These are phyloP conservation scores for Oryza australiensis DNA, from an alignment of 176 grass and related monocot genomes.

Conservation along the genomic window DNA sequence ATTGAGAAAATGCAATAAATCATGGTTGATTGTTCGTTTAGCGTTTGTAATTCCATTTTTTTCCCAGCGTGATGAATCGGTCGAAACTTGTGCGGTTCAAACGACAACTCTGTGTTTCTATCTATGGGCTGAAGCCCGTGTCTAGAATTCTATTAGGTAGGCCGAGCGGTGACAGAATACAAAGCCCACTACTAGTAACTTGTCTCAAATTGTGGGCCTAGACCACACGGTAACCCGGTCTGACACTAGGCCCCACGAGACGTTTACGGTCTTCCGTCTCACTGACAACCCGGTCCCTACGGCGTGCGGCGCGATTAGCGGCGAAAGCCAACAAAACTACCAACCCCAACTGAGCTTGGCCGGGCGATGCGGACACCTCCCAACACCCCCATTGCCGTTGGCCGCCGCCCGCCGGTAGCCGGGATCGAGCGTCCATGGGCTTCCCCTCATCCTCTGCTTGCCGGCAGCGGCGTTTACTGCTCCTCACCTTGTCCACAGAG, in stretches of 20 bases:
- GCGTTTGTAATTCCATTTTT: background rate
- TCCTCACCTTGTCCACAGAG: background rate
- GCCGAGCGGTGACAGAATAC: background rate
- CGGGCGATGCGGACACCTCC: background rate
- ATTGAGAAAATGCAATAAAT: background rate
- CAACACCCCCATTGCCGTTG: background rate
- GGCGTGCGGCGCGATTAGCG: background rate
- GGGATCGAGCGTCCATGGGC: background rate
- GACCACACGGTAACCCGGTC: background rate
- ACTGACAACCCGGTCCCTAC: background rate
- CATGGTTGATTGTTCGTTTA: background rate
- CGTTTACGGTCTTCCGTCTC: background rate
- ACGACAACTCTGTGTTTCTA: no score
- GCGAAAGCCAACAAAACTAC: background rate
- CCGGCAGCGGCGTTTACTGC: slow-evolving; percentile 12
- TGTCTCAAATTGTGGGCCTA: no score
- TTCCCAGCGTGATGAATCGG: background rate
- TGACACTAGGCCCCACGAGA: background rate
- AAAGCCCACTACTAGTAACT: background rate
- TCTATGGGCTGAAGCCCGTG: no score
- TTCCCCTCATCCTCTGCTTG: background rate
- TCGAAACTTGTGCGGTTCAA: no score
- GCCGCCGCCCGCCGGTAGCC: slow-evolving; percentile 23
- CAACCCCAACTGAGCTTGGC: background rate
- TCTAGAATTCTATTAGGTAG: background rate